Conservation (phyloP, 192 early-diverging fungal species). For the Coemansia sp. region DNA sequence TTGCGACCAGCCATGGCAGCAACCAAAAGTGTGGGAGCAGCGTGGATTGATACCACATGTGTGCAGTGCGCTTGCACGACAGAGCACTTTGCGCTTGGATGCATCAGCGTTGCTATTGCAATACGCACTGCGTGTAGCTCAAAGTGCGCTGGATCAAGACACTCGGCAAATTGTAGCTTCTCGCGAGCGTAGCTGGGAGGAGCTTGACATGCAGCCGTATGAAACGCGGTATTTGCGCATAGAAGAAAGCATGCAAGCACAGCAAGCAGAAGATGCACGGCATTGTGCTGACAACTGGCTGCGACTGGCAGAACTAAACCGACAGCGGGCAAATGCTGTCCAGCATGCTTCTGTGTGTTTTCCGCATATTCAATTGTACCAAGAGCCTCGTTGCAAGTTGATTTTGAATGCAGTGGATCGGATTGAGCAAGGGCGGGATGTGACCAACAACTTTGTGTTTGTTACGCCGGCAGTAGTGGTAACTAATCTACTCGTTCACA, state of each 20-base stretch:
- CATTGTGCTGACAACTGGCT: slow-evolving; percentile 22
- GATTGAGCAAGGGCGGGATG: not conserved
- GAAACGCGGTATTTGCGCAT: slow-evolving; percentile 9
- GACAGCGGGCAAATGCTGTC: slow-evolving; percentile 6
- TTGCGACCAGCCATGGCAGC: slow-evolving; percentile 3
- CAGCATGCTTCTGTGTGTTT: no score
- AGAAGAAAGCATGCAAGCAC: slow-evolving; percentile 1
- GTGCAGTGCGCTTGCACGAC: not conserved
- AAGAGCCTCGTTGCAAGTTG: no score
- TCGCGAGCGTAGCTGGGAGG: slow-evolving; percentile 16
- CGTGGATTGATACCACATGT: not conserved
- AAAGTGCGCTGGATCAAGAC: no score
- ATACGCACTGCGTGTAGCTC: no score
- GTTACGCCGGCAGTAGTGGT: slow-evolving; percentile 36
- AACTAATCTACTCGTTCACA: slow-evolving; percentile 11
- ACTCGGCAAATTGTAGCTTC: not conserved
- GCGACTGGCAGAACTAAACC: slow-evolving; percentile 22
- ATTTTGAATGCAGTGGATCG: no score
- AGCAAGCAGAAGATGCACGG: not conserved
- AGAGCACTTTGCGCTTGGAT: not conserved
- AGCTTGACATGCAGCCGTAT: slow-evolving; percentile 30
- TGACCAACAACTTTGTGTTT: slow-evolving; percentile 30
- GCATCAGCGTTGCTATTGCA: not conserved
- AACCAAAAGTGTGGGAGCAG: not conserved
- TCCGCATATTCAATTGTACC: no score